These are phyloP conservation scores for Canavalia gladiata DNA, from an alignment of 306 rosid species.

Conservation along the genomic window DNA sequence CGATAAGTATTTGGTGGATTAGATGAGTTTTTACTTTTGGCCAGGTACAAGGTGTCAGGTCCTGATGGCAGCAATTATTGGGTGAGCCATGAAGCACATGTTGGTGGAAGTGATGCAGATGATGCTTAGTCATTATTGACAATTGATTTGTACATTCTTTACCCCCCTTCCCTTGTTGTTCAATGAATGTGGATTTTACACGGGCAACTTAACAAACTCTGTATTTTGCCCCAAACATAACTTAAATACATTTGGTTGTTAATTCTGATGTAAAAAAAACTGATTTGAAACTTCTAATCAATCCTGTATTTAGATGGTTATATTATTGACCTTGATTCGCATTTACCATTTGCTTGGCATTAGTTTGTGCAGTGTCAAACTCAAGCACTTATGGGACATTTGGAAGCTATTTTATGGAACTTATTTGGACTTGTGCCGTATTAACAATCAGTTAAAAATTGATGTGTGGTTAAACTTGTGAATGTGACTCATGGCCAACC, in stretches of 20 bases:
- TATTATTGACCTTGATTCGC: constrained; percentile 2
- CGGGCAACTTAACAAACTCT: constrained; percentile 51
- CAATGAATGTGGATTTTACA: constrained; percentile 53
- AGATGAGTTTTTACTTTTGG: constrained; percentile 54
- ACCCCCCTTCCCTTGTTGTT: constrained; percentile 46
- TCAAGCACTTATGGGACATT: not conserved
- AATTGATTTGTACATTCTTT: constrained; percentile 80
- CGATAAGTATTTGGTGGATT: constrained; percentile 8
- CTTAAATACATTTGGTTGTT: constrained; percentile 50
- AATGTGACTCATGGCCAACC: not conserved
- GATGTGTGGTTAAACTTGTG: not conserved
- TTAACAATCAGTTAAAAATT: not conserved
- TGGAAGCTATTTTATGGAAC: not conserved
- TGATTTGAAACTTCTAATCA: constrained; percentile 38
- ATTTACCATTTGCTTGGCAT: not conserved
- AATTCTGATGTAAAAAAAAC: constrained; percentile 52
- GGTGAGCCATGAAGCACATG: constrained; percentile 77
- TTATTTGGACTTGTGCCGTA: constrained; percentile 4
- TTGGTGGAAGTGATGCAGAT: constrained; percentile 94
- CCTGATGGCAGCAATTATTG: constrained; percentile 90
- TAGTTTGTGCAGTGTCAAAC: constrained; percentile 4
- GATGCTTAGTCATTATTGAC: constrained; percentile 65
- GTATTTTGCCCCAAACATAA: constrained; percentile 48
- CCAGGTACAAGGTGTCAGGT: constrained; percentile 83
- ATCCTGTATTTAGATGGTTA: constrained; percentile 23